Base-by-base conservation (phyloP, 192 early-diverging fungal genomes). In the Chytriomyces confervae region DNA sequence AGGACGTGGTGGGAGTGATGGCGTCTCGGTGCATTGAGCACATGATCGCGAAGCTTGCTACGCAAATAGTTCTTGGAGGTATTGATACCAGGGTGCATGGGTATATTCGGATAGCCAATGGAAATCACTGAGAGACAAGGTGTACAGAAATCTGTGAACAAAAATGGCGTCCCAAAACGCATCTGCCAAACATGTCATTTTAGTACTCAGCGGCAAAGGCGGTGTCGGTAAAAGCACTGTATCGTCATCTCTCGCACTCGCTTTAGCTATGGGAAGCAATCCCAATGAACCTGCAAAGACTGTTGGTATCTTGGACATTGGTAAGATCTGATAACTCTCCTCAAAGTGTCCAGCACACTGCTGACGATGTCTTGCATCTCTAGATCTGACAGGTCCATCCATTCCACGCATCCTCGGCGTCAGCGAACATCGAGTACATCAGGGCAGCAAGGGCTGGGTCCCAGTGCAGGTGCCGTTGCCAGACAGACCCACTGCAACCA, bases 221-320 rank as follows among this genome's bases (percentile, higher is more conserved):
- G 98, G 98, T 46, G 98, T 99, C 1, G 98, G 98, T 65, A 99
- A 99, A 84, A 92, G 90, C 7, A 97, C 95, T 44, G 93, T 96
- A 63, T 94, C 96, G 6, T 90, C 95, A 7, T 93, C 97, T 73
- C 91, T 99, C 7, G 92, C 94, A 0, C 93, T 96, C 76, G 91
- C 96, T 3, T 85, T 99, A 7, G 86, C 90, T 0, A 78, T 89
- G 29, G 43, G 44, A 0, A 77, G 80, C 13, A 36, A 36, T 36
- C 7, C 50, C n/a, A 29, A 20, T 16, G 13, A 9, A 8, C 53
- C 7, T 16, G 8, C 36, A 2, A 16, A 18, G 16, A 66, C 60
- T 49, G 84, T 85, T 27, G 97, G 97, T 0, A 92, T 98, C 46
- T 91, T 96, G 72, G 97, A 99, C 82, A 91, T 99, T 69, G 53